Base-by-base conservation (phyloP, 2,329 filamentous ascomycete genomes). In the Penicillium verrucosum region DNA sequence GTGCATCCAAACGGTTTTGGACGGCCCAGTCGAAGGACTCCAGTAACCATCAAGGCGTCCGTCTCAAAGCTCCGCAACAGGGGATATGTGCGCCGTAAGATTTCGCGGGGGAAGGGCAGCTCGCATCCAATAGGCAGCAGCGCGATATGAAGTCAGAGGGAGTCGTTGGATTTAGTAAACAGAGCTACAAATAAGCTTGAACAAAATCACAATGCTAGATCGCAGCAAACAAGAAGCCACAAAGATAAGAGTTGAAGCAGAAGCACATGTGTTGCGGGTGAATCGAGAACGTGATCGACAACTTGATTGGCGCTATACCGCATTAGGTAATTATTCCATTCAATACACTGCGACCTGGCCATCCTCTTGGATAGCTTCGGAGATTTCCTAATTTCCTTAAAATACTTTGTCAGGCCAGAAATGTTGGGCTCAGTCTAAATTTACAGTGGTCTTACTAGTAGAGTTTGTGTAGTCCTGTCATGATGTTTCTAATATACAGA, bases 1-100 rank as follows among this genome's bases (percentile, higher is more conserved):
- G 88, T 92, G 92, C 92, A 96, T 96, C 86, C 88, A 89, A 75
- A 75, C 74, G 72, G 66, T 75, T 69, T 75, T 72, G 74, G 73
- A 75, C 68, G 68, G 69, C 70, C 71, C 71, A 61, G 65, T 58
- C 64, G 60, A 68, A 55, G 54, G 63, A 55, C 63, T 66, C 67
- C 57, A 64, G 68, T 62, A 69, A 65, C 71, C 72, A 75, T 76
- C 68, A 75, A 75, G 71, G 65, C 71, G 69, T 66, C 54, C 54
- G 51, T 62, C 53, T 65, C 50, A 63, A 43, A 55, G 60, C 36
- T 65, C 60, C 36, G 61, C 62, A 55, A 59, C 51, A 42, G 54
- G 50, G 54, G 54, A 60, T 60, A 40, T 56, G 56, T 62, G 60
- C 64, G 67, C 63, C 63, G 65, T 64, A 58, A 57, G 60, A 64